phyloP scores from a whole-genome alignment of 1,139 yeast genomes.

The Pichia sp. region DNA sequence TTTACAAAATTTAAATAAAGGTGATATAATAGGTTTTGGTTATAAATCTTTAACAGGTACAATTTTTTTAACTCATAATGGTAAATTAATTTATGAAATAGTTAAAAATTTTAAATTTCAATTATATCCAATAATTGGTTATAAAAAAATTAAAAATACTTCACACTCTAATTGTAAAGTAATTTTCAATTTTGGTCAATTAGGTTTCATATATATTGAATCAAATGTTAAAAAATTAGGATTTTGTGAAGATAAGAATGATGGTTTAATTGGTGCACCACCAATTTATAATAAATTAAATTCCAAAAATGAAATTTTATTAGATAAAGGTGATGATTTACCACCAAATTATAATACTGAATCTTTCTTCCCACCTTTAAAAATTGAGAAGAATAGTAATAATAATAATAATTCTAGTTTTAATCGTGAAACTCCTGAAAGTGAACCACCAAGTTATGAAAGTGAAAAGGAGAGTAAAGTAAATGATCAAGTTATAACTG shows the following conservation, averaged over 20 bases:
- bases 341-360: slow-evolving; percentile 63
- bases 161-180: slow-evolving; percentile 58
- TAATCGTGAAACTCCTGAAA: slow-evolving; percentile 20
- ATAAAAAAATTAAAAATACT: slow-evolving; percentile 31
- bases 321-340: slow-evolving; percentile 66
- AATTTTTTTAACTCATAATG: slow-evolving; percentile 83
- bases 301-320: slow-evolving; percentile 38
- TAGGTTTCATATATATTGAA: slow-evolving; percentile 90
- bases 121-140: slow-evolving; percentile 84
- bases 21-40: slow-evolving; percentile 92
- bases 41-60: slow-evolving; percentile 75
- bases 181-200: slow-evolving; percentile 81
- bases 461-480: slow-evolving; percentile 11
- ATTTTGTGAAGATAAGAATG: slow-evolving; percentile 63
- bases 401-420: not conserved
- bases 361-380: slow-evolving; percentile 50
- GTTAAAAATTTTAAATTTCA: slow-evolving; percentile 73
- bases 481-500: slow-evolving; percentile 8
- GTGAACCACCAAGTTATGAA: slow-evolving; percentile 23
- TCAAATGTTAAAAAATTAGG: slow-evolving; percentile 94
- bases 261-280: slow-evolving; percentile 68
- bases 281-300: slow-evolving; percentile 50
- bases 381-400: slow-evolving; percentile 1
- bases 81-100: slow-evolving; percentile 78
- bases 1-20: slow-evolving; percentile 69